Evolutionary conservation across 257 asterid genomes (phyloP).

Genomic region (Rubia yunnanensis): DNA sequence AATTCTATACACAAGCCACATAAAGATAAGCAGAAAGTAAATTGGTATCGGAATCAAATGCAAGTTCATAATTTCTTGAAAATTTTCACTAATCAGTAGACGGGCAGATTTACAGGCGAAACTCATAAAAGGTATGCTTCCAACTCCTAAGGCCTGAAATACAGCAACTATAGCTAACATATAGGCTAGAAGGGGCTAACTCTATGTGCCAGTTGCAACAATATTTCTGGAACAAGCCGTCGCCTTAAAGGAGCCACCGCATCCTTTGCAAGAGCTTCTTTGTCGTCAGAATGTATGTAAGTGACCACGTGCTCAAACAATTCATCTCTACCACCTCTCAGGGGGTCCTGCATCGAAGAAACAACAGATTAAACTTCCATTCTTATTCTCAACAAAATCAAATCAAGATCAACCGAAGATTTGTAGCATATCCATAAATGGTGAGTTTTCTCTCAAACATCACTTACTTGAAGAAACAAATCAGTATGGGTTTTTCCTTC

Average conservation of each 20-base stretch:
- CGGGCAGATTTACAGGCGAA: background rate
- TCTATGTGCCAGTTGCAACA: constrained; percentile 53
- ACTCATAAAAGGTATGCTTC: background rate
- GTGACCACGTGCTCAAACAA: constrained; percentile 64
- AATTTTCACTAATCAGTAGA: background rate
- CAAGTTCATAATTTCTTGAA: background rate
- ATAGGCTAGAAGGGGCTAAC: constrained; percentile 65
- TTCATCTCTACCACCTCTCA: constrained; percentile 88
- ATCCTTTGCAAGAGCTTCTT: constrained; percentile 67
- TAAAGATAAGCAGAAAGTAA: background rate
- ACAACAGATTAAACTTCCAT: background rate
- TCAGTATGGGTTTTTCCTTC: constrained; percentile 92
- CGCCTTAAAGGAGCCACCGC: constrained; percentile 62
- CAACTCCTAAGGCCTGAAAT: background rate
- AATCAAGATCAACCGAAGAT: too few relatives aligned
- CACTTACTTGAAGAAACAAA: constrained; percentile 79
- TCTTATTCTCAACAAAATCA: too few relatives aligned
- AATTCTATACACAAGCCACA: background rate
- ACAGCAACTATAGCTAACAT: background rate
- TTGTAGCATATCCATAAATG: background rate
- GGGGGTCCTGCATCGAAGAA: constrained; percentile 61
- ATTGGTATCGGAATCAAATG: background rate
- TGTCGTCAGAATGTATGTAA: constrained; percentile 58
- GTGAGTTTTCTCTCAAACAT: background rate
- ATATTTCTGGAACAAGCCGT: constrained; percentile 71